Base-by-base conservation (phyloP, 2,329 filamentous ascomycete species). In the Xylaria sp. region DNA sequence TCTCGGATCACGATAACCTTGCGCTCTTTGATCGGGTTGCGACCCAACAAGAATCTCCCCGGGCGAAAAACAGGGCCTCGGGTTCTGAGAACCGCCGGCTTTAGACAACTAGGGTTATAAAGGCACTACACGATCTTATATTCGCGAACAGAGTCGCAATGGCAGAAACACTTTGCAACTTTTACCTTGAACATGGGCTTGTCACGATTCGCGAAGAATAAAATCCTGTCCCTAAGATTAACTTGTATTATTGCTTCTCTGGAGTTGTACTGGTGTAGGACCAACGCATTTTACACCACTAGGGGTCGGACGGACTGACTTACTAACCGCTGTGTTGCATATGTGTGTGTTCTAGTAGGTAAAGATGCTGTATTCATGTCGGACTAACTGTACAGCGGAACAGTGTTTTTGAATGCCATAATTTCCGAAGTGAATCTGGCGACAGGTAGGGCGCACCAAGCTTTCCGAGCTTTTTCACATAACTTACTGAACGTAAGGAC, bases 71-170 rank as follows among this genome's bases (percentile, higher is more conserved):
- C 2, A 34, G n/a, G 6, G 31, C 31, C 13, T 25, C 10, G 37
- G 39, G 46, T 3, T 55, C 48, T 23, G 50, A 55, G 34, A 63
- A 54, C 20, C 46, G 20, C 20, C 50, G 55, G 31, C 50, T 20
- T 9, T 63, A 37, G 50, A 46, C 37, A 13, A 28, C 37, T 12
- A 18, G 25, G 23, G 60, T 55, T 15, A n/a, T 46, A 34, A 12
- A n/a, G 31, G 60, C 55, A 31, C 9, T 31, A 13, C 13, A 25
- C 13, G 31, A 15, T 31, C 1, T 52, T n/a, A 25, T 34, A 31
- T 52, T 23, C 5, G 12, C 12, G 28, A 25, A 52, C 7, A 15
- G 25, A 28, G 25, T 31, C 12, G 15, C 25, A 1, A 34, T 52
- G 50, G 15, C 12, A 31, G 50, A 34, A n/a, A n/a, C n/a, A n/a